Base-by-base conservation (phyloP, 805 yeast genomes). In the Cyberlindnera samutprakarnensis region DNA sequence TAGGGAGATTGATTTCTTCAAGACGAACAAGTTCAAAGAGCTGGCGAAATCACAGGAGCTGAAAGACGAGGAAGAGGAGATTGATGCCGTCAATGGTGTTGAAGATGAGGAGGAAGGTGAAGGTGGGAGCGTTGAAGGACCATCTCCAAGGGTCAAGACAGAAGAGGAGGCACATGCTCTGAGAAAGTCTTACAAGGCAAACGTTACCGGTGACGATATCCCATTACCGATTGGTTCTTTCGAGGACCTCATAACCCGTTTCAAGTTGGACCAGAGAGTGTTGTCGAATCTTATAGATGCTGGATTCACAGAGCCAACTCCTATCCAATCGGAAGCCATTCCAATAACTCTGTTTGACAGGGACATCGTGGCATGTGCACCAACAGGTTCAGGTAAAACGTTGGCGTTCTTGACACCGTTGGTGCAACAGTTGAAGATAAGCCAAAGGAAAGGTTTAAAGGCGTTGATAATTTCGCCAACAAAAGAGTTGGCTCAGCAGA, bases 381-480 rank as follows among this genome's bases (percentile, higher is more conserved):
- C 97, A 28, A 92, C 98, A 1, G 98, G 98, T 46, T 86, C 96
- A 5, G 98, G 98, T 66, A 92, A 92, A 54, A 92, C 98, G 0
- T 64, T 92, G 30, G 94, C 96, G 19, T 92, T 82, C 52, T 61
- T 84, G 35, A 72, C 87, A 13, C 98, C 99, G 4, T 47, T 90
- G 46, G 57, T 92, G 14, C 92, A 84, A 27, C 60, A 61, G 36
- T 54, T 70, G 7, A 32, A 36, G 15, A 50, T 27, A 37, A 45
- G 10, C 30, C 23, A 27, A 10, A 30, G 22, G 4, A 14, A n/a
- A 7, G 45, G 45, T 2, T 63, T 84, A 8, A 66, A 81, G 43
- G 94, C 94, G 1, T 60, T 92, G 31, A 73, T 92, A 7, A 72
- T 92, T 9, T 78, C 96, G 0, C 99, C 99, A 19, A 92, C 99